Conservation (phyloP, 768 basidiomycete species). For the Psilocybe subaeruginosa region DNA sequence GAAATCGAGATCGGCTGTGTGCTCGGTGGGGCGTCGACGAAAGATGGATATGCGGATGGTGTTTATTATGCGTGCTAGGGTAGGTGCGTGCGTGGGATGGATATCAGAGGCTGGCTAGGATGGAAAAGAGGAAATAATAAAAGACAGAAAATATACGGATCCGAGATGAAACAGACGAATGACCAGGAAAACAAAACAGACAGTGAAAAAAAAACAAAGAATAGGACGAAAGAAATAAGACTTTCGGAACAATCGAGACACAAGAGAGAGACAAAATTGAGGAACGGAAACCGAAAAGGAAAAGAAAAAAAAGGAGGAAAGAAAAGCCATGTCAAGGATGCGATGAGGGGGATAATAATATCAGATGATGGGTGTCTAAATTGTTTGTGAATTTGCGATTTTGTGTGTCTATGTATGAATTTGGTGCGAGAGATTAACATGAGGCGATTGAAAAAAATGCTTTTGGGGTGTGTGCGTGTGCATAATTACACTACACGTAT, state of each 20-base stretch:
- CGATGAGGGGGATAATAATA: background rate
- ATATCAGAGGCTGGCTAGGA: background rate
- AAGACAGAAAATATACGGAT: background rate
- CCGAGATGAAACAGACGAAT: background rate
- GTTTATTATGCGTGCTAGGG: background rate
- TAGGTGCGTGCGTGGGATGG: background rate
- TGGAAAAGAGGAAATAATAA: background rate
- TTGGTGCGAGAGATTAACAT: background rate
- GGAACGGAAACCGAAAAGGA: background rate
- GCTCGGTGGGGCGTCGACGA: too few relatives aligned
- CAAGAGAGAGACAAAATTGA: background rate
- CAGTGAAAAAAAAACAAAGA: background rate
- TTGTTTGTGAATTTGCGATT: background rate
- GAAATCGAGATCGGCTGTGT: too few relatives aligned
- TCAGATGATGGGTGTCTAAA: background rate
- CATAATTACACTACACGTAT: background rate
- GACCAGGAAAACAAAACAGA: background rate
- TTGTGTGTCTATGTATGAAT: background rate
- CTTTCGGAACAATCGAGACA: background rate
- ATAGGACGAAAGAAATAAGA: background rate
- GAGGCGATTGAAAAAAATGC: background rate
- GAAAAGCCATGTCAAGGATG: too few relatives aligned
- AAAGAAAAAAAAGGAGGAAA: background rate
- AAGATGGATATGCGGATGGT: too few relatives aligned
- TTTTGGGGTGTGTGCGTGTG: conserved; percentile 3